Evolutionary conservation across 768 basidiomycete genomes (phyloP).

Genomic region (Pholiota conissans): DNA sequence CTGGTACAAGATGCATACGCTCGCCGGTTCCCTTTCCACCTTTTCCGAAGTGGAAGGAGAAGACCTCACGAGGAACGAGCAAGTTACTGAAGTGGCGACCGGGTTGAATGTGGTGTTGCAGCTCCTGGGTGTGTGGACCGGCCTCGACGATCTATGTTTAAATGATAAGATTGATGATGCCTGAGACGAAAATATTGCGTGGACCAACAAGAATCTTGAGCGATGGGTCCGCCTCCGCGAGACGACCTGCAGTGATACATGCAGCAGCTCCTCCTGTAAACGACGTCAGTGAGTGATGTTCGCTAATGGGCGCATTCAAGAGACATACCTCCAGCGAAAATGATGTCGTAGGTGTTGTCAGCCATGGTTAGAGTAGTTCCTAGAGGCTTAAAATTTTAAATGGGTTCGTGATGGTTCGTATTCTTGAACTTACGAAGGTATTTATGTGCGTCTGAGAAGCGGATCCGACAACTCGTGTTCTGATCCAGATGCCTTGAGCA

Average conservation of each 20-base stretch:
- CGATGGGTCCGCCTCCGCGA: constrained; percentile 50
- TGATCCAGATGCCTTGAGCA: not conserved
- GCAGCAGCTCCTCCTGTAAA: constrained; percentile 51
- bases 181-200: not conserved
- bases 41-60: constrained; percentile 47
- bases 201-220: constrained; percentile 52
- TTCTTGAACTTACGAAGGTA: not conserved
- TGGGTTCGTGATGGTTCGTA: not conserved
- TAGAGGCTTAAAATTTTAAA: not conserved
- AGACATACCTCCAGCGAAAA: constrained; percentile 18
- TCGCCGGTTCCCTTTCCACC: constrained; percentile 39
- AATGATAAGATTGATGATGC: not conserved
- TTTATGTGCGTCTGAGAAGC: not conserved
- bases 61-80: constrained; percentile 34
- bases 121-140: constrained; percentile 49
- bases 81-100: constrained; percentile 49
- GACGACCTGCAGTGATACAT: constrained; percentile 55
- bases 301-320: not conserved
- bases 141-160: constrained; percentile 50
- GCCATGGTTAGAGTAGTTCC: not conserved
- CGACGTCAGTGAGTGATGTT: not conserved
- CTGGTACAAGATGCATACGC: constrained; percentile 42
- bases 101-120: constrained; percentile 52
- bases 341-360: constrained; percentile 14
- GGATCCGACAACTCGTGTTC: not conserved